phyloP scores from a whole-genome alignment of 257 asterid species.

The Petrea volubilis region DNA sequence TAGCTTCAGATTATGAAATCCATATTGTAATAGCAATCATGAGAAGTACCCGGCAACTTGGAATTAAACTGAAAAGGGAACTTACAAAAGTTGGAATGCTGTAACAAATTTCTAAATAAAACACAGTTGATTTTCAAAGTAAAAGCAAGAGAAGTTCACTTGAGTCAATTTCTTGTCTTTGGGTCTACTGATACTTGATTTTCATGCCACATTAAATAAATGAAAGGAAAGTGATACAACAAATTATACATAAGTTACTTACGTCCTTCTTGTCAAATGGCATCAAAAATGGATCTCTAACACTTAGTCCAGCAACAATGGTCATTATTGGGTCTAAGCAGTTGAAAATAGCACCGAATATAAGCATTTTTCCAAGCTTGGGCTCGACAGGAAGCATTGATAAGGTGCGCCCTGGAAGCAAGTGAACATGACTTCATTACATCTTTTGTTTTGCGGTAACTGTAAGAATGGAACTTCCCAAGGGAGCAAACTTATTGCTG shows the following conservation, averaged over 20 bases:
- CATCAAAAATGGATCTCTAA: conserved; percentile 91
- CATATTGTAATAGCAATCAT: no score
- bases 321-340: conserved; percentile 89
- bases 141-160: background rate
- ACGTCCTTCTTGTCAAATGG: conserved; percentile 96
- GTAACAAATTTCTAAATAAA: background rate
- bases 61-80: no score
- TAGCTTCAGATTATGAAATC: no score
- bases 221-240: conserved; percentile 1
- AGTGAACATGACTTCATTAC: conserved; percentile 23
- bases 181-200: conserved; percentile 1
- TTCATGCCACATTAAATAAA: background rate
- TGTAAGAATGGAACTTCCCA: conserved; percentile 4
- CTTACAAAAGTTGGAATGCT: no score
- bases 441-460: background rate
- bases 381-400: conserved; percentile 98
- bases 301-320: conserved; percentile 88
- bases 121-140: background rate
- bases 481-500: conserved; percentile 17
- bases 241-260: conserved; percentile 39
- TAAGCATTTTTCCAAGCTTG: conserved; percentile 94
- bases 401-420: conserved; percentile 67
- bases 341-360: conserved; percentile 70
- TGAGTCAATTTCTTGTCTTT: background rate
- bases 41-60: no score